A percentile compares a stretch with the other conserved stretches of the same genome.
Evolutionary conservation across 2,329 filamentous ascomycete species (phyloP).

Genomic region (Metarhizium sp.): DNA sequence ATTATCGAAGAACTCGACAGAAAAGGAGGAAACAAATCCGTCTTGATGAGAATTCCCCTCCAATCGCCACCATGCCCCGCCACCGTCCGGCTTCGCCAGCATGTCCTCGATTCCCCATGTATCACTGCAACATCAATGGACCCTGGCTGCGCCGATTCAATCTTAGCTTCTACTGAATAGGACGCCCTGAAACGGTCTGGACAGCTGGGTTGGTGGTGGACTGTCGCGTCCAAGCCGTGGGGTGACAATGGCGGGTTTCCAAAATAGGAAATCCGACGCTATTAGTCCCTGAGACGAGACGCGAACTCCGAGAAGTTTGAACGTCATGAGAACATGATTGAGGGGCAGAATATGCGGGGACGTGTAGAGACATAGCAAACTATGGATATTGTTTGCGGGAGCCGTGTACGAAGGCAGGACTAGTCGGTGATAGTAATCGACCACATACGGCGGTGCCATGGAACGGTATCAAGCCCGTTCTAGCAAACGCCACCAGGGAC

Average conservation of each 20-base stretch:
- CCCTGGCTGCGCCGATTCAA: not conserved
- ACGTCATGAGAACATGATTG: slow-evolving; percentile 3
- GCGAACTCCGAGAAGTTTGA: not conserved
- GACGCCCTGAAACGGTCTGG: not conserved
- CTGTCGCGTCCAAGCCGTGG: not conserved
- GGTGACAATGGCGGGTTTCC: slow-evolving; percentile 10
- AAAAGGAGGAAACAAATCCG: not conserved
- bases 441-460: not conserved
- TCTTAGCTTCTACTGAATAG: not conserved
- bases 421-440: not conserved
- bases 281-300: not conserved
- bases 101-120: not conserved
- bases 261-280: slow-evolving; percentile 12
- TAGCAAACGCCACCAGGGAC: not conserved
- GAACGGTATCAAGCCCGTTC: not conserved
- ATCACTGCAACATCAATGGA: not conserved
- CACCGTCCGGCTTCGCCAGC: slow-evolving; percentile 1
- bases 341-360: slow-evolving; percentile 1
- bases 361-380: not conserved
- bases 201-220: not conserved
- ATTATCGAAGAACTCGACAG: not conserved
- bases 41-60: not conserved
- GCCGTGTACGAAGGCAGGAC: not conserved
- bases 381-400: not conserved
- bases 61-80: not conserved